Evolutionary conservation across 2,329 filamentous ascomycete species (phyloP).

Genomic region (Calonectria naviculata): DNA sequence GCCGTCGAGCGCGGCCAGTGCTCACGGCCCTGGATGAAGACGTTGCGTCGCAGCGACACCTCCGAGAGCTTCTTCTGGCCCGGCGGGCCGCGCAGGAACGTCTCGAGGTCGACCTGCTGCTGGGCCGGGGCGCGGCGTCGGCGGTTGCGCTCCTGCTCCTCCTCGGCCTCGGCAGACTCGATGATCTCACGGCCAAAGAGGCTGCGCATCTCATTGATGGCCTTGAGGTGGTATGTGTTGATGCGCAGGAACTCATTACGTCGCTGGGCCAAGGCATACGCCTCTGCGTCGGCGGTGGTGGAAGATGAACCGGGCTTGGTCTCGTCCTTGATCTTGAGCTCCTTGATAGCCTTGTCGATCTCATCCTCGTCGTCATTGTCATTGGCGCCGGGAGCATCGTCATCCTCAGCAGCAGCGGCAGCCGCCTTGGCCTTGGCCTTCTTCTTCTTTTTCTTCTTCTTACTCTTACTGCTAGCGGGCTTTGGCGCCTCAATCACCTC

Average conservation of each 20-base stretch:
- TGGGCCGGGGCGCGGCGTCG: slow-evolving; percentile 49
- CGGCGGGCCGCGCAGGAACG: slow-evolving; percentile 64
- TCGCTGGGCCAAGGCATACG: slow-evolving; percentile 29
- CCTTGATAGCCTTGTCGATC: slow-evolving; percentile 65
- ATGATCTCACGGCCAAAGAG: slow-evolving; percentile 69
- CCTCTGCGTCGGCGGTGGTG: slow-evolving; percentile 5
- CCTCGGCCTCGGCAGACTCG: slow-evolving; percentile 63
- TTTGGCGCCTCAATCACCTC: slow-evolving; percentile 30
- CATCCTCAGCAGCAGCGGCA: slow-evolving; percentile 23
- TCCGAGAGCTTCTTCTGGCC: slow-evolving; percentile 73
- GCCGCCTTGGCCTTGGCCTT: slow-evolving; percentile 34
- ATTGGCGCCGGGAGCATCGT: neutral
- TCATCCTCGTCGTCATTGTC: slow-evolving; percentile 58
- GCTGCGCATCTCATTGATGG: slow-evolving; percentile 87
- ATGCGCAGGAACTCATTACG: slow-evolving; percentile 59
- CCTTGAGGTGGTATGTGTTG: slow-evolving; percentile 80
- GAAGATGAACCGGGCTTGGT: slow-evolving; percentile 12
- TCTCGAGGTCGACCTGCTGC: slow-evolving; percentile 68
- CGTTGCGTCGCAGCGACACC: slow-evolving; percentile 79
- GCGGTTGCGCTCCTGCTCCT: slow-evolving; percentile 55
- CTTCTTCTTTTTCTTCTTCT: slow-evolving; percentile 53
- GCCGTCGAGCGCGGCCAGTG: slow-evolving; percentile 85
- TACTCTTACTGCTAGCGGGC: slow-evolving; percentile 32
- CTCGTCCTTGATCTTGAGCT: slow-evolving; percentile 54
- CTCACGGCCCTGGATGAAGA: slow-evolving; percentile 88